phyloP scores from a whole-genome alignment of 1,139 yeast genomes.

The Blastobotrys proliferans region DNA sequence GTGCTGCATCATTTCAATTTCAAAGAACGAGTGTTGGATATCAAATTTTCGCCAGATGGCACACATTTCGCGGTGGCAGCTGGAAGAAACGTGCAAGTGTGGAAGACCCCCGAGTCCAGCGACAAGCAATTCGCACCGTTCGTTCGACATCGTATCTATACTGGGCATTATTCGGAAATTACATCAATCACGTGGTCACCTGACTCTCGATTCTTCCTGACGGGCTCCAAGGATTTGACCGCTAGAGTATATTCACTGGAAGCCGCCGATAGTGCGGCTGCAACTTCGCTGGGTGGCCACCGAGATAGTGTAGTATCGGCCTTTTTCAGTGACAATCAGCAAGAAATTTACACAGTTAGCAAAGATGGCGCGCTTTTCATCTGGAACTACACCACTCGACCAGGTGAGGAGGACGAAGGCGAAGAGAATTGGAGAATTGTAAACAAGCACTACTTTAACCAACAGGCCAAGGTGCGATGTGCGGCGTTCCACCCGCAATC shows the following conservation, averaged over 20 bases:
- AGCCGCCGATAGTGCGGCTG: slow-evolving; percentile 71
- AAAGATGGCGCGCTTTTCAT: slow-evolving; percentile 91
- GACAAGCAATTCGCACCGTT: slow-evolving; percentile 93
- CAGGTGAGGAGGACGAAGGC: slow-evolving; percentile 40
- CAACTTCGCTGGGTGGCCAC: slow-evolving; percentile 88
- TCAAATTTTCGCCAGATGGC: slow-evolving; percentile 89
- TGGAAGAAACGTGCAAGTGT: slow-evolving; percentile 80
- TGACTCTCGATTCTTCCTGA: slow-evolving; percentile 81
- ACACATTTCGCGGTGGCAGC: slow-evolving; percentile 79
- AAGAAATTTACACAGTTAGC: slow-evolving; percentile 82
- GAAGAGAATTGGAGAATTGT: slow-evolving; percentile 68
- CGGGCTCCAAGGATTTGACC: slow-evolving; percentile 88
- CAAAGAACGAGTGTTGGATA: slow-evolving; percentile 67
- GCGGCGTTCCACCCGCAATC: slow-evolving; percentile 75
- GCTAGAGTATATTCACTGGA: slow-evolving; percentile 79
- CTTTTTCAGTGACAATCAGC: slow-evolving; percentile 81
- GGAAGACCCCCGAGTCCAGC: slow-evolving; percentile 80
- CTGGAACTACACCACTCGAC: slow-evolving; percentile 76
- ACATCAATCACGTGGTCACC: slow-evolving; percentile 80
- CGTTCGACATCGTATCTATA: slow-evolving; percentile 80
- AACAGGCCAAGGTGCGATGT: slow-evolving; percentile 72
- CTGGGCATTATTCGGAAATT: slow-evolving; percentile 89
- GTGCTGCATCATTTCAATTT: slow-evolving; percentile 96
- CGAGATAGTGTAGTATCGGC: slow-evolving; percentile 84
- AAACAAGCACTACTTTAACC: slow-evolving; percentile 63